Evolutionary conservation across 192 early-diverging fungal genomes (phyloP).

Genomic region (Coemansia sp.): DNA sequence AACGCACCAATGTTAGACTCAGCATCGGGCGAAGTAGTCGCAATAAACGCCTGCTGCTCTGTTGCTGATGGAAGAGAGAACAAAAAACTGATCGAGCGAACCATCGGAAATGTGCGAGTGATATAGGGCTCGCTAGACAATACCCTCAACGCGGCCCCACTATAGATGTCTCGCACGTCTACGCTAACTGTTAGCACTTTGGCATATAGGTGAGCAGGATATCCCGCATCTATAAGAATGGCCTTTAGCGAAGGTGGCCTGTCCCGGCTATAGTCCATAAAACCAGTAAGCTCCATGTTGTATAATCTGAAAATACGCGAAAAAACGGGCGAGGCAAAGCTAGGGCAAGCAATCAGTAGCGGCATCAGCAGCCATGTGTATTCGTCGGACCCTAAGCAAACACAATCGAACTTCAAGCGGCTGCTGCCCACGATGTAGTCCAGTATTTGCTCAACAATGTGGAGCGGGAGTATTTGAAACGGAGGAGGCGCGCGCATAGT

Average conservation of each 20-base stretch:
- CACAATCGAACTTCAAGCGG: neutral
- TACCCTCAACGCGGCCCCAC: neutral
- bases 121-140: neutral
- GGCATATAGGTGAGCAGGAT: neutral
- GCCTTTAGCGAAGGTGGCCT: neutral
- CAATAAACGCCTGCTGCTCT: neutral
- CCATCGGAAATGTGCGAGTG: neutral
- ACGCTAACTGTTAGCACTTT: neutral
- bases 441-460: neutral
- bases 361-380: neutral
- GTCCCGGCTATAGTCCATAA: neutral
- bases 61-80: neutral
- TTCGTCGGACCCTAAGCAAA: neutral
- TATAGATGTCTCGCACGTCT: neutral
- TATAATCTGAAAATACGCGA: neutral
- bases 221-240: neutral
- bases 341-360: neutral
- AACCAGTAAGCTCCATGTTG: neutral
- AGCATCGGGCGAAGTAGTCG: too few species aligned
- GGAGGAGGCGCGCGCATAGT: neutral
- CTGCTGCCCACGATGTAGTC: neutral
- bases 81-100: neutral
- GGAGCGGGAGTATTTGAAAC: neutral
- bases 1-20: neutral
- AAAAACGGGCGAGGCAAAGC: neutral